A percentile compares a stretch with the other conserved stretches of the same genome.
Conservation (phyloP, 1,139 yeast species). For the Wickerhamomyces sp. region DNA sequence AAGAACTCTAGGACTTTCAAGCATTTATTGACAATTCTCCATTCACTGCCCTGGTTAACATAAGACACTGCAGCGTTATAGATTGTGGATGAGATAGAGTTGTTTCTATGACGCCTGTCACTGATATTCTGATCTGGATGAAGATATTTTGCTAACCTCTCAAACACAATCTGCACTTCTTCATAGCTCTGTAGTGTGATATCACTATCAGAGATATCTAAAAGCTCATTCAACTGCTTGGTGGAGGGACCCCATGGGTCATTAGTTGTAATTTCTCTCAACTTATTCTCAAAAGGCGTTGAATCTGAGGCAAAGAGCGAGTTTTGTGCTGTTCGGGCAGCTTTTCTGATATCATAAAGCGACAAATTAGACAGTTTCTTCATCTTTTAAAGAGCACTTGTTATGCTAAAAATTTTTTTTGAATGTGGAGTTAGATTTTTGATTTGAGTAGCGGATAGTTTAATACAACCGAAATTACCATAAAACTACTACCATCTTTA, state of each 20-base stretch:
- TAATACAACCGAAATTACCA: background rate
- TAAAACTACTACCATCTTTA: background rate
- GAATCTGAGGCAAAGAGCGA: slow-evolving; percentile 12
- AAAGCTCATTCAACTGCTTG: slow-evolving; percentile 32
- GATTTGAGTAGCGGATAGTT: no score
- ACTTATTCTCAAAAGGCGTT: slow-evolving; percentile 32
- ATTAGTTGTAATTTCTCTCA: slow-evolving; percentile 39
- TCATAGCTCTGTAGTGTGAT: background rate
- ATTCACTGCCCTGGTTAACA: slow-evolving; percentile 34
- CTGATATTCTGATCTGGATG: slow-evolving; percentile 24
- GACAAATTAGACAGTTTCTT: slow-evolving; percentile 23
- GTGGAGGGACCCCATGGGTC: slow-evolving; percentile 44
- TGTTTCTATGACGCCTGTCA: background rate
- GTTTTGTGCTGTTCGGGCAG: slow-evolving; percentile 26
- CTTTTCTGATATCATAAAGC: slow-evolving; percentile 31
- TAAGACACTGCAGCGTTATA: slow-evolving; percentile 33
- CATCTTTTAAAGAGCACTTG: background rate
- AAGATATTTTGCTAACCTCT: slow-evolving; percentile 16
- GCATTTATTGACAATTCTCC: slow-evolving; percentile 33
- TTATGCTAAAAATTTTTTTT: slow-evolving; percentile 25
- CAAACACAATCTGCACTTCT: background rate
- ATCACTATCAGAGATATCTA: slow-evolving; percentile 4
- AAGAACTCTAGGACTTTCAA: slow-evolving; percentile 28
- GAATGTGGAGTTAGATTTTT: slow-evolving; percentile 25
- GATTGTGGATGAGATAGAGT: slow-evolving; percentile 20